Percentiles rank a stretch among this genome's conserved stretches.
Evolutionary conservation across 305 asterid genomes (phyloP).

Genomic region (Stenogyne calaminthoides): DNA sequence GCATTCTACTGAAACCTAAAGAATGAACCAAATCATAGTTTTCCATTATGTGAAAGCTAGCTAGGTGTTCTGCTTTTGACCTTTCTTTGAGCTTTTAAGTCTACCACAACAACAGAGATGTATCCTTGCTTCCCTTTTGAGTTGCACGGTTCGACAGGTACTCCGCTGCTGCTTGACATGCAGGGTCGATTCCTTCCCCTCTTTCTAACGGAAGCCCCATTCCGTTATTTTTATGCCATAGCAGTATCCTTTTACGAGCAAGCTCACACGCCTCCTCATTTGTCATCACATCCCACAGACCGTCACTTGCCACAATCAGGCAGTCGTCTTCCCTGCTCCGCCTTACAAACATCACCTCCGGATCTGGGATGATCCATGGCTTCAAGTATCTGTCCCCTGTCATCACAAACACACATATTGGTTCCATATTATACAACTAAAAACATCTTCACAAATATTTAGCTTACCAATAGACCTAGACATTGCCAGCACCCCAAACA

Average conservation of each 20-base stretch:
- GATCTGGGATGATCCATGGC: slow-evolving; percentile 93
- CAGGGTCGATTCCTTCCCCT: slow-evolving; percentile 88
- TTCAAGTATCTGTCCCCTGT: slow-evolving; percentile 93
- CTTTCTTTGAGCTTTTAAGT: slow-evolving; percentile 80
- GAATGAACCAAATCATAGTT: slow-evolving; percentile 9
- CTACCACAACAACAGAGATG: slow-evolving; percentile 72
- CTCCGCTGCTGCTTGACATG: slow-evolving; percentile 93
- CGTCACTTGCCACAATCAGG: slow-evolving; percentile 92
- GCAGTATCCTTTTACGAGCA: slow-evolving; percentile 71
- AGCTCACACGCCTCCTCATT: slow-evolving; percentile 89
- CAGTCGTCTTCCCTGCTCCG: slow-evolving; percentile 81
- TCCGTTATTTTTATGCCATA: slow-evolving; percentile 80
- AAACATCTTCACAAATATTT: neutral
- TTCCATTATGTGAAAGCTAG: neutral
- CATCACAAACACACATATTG: neutral
- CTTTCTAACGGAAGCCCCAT: slow-evolving; percentile 46
- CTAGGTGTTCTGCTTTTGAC: slow-evolving; percentile 33
- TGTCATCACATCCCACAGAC: slow-evolving; percentile 95
- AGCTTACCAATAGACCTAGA: slow-evolving; percentile 84
- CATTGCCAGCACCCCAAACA: slow-evolving; percentile 98
- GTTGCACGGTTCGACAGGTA: slow-evolving; percentile 75
- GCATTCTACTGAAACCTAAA: slow-evolving; percentile 33
- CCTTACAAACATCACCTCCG: slow-evolving; percentile 79
- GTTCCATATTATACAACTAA: too few species aligned
- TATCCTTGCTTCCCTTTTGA: slow-evolving; percentile 94